Percentiles rank a stretch among this genome's conserved stretches.
These are phyloP conservation scores for Globisporangium spiculum DNA, from an alignment of 352 stramenopile genomes.

Conservation along the genomic window DNA sequence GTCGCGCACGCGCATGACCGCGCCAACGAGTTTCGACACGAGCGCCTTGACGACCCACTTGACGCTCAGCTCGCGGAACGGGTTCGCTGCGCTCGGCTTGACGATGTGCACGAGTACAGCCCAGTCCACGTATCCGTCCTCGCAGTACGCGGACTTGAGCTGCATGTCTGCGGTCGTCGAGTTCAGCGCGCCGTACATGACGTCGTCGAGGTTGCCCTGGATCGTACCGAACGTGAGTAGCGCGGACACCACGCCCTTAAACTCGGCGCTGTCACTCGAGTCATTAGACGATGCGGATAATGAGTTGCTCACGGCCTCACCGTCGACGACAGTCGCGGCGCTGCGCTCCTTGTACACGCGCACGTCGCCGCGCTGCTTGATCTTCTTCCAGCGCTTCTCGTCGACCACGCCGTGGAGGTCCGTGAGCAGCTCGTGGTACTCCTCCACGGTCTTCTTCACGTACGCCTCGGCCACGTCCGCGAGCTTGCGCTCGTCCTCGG, in stretches of 20 bases:
- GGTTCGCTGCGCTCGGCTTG: conserved; percentile 30
- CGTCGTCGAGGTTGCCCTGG: conserved; percentile 43
- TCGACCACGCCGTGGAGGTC: conserved; percentile 36
- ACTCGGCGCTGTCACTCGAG: background rate
- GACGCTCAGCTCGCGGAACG: conserved; percentile 51
- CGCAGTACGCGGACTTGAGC: conserved; percentile 51
- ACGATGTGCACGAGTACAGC: conserved; percentile 38
- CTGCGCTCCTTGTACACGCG: conserved; percentile 18
- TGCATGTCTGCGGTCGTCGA: conserved; percentile 44
- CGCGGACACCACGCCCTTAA: background rate
- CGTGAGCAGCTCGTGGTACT: conserved; percentile 45
- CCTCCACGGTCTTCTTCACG: conserved; percentile 36
- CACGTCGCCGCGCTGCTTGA: conserved; percentile 34
- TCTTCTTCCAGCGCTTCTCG: conserved; percentile 41
- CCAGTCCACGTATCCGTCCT: conserved; percentile 48
- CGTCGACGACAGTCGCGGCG: background rate
- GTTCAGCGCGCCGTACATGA: conserved; percentile 57
- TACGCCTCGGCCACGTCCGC: conserved; percentile 32
- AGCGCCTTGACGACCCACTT: conserved; percentile 54
- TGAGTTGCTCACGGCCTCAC: background rate
- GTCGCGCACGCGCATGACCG: conserved; percentile 45
- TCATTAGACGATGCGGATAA: background rate
- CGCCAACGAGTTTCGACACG: conserved; percentile 20
- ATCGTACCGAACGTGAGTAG: conserved; percentile 32
- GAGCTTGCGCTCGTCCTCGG: conserved; percentile 37